phyloP scores from a whole-genome alignment of 805 yeast genomes.

The Zygosaccharomyces gambellarensis region DNA sequence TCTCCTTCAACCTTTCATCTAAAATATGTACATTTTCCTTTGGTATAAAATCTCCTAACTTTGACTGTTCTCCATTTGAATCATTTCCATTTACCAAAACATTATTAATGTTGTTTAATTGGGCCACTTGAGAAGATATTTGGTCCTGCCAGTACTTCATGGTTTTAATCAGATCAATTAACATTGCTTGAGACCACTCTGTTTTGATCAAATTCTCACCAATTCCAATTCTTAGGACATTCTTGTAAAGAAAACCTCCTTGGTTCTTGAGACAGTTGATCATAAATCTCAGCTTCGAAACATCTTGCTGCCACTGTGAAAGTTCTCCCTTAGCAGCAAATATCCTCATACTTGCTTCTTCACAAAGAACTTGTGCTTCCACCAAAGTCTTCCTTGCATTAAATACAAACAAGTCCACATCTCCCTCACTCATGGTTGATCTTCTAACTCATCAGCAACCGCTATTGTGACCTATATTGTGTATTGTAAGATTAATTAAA shows the following conservation, averaged over 20 bases:
- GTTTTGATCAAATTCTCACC: conserved; percentile 27
- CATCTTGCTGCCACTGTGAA: conserved; percentile 38
- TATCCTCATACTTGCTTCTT: conserved; percentile 44
- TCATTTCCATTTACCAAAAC: conserved; percentile 25
- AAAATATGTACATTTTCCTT: conserved; percentile 32
- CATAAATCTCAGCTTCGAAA: conserved; percentile 43
- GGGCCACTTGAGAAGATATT: conserved; percentile 33
- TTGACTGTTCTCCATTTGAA: conserved; percentile 21
- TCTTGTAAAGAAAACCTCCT: conserved; percentile 37
- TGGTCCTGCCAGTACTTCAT: conserved; percentile 32
- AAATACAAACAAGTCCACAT: conserved; percentile 34
- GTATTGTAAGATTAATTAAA: not conserved
- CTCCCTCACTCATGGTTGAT: conserved; percentile 7
- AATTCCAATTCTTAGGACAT: conserved; percentile 30
- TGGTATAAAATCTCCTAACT: conserved; percentile 47
- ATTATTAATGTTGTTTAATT: conserved; percentile 37
- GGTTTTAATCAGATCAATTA: conserved; percentile 20
- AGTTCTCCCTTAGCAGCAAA: conserved; percentile 36
- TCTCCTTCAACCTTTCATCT: conserved; percentile 31
- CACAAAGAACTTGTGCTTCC: conserved; percentile 48
- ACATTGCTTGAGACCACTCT: conserved; percentile 21
- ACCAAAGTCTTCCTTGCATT: conserved; percentile 47
- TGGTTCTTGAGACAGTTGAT: conserved; percentile 46
- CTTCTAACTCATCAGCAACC: not conserved
- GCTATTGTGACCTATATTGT: not conserved